These are phyloP conservation scores for Curvularia eragrostidis DNA, from an alignment of 2,329 filamentous ascomycete species.

Conservation along the genomic window DNA sequence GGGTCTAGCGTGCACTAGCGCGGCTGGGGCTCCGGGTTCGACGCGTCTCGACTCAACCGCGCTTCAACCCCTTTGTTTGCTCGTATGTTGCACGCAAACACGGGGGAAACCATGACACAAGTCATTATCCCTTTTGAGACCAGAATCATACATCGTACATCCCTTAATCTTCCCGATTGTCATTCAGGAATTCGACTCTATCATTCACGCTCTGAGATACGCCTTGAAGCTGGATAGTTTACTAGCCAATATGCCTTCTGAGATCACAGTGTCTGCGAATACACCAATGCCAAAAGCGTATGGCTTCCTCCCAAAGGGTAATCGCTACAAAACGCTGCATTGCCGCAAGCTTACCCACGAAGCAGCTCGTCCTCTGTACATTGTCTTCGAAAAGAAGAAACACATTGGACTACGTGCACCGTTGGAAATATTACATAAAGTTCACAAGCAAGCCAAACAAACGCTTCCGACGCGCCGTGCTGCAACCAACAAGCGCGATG, in stretches of 20 bases:
- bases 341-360: slow-evolving; percentile 42
- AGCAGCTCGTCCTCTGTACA: slow-evolving; percentile 35
- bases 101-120: background rate
- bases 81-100: background rate
- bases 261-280: slow-evolving; percentile 30
- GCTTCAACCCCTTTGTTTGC: background rate
- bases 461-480: slow-evolving; percentile 52
- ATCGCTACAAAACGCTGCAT: slow-evolving; percentile 45
- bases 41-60: slow-evolving; percentile 2
- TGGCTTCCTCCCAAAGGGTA: slow-evolving; percentile 45
- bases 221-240: background rate
- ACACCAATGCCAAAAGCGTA: slow-evolving; percentile 40
- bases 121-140: background rate
- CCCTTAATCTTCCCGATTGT: background rate
- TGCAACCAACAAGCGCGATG: slow-evolving; percentile 47
- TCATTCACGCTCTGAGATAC: background rate
- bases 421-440: slow-evolving; percentile 46
- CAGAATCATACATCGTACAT: background rate
- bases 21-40: background rate
- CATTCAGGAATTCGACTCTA: background rate
- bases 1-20: background rate
- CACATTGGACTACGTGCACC: slow-evolving; percentile 55
- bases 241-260: slow-evolving; percentile 17
- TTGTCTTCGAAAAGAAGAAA: slow-evolving; percentile 39
- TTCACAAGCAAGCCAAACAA: slow-evolving; percentile 48